Base-by-base conservation (phyloP, 495 filamentous ascomycete species). In the Tuber brumale region DNA sequence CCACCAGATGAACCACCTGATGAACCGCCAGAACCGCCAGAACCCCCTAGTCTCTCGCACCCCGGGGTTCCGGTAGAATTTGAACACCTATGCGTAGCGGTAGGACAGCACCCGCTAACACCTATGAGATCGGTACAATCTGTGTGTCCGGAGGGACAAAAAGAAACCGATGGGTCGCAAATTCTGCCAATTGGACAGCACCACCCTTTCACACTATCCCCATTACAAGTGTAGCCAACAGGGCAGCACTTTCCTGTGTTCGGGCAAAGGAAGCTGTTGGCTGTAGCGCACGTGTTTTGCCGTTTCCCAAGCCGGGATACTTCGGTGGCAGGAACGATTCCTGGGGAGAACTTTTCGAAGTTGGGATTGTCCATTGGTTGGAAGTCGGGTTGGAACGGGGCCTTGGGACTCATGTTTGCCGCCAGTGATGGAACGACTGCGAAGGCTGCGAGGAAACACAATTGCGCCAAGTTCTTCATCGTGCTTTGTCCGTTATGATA, bases 71-170 rank as follows among this genome's bases (percentile, higher is more conserved):
- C 73, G 31, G 41, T 10, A 5, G 39, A 41, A 10, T 44, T 71
- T 75, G 41, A 46, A 69, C 73, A 77, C n/a, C 23, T 21, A 14
- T 74, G 27, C 5, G 76, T 77, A 46, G 61, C 76, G 1, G 69
- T 48, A 10, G 76, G 76, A n/a, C 76, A 77, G 27, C 76, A 77
- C 72, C 72, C 76, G 21, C 71, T 70, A 8, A 12, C 27, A 23
- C 76, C 76, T 9, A 23, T 61, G n/a, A 77, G 61, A 9, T 12
- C 2, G 37, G 44, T n/a, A 61, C 76, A 77, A 41, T 70, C 69
- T 7, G 66, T 77, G 41, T 69, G 43, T 41, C 69, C 73, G 10
- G 45, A 0, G 6, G n/a, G 35, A 3, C 76, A 77, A n/a, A 35
- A 37, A 4, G 10, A 23, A 44, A 9, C 9, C 37, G 35, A 70